phyloP scores from a whole-genome alignment of 2,329 filamentous ascomycete species.

The Colletotrichum abscissum region DNA sequence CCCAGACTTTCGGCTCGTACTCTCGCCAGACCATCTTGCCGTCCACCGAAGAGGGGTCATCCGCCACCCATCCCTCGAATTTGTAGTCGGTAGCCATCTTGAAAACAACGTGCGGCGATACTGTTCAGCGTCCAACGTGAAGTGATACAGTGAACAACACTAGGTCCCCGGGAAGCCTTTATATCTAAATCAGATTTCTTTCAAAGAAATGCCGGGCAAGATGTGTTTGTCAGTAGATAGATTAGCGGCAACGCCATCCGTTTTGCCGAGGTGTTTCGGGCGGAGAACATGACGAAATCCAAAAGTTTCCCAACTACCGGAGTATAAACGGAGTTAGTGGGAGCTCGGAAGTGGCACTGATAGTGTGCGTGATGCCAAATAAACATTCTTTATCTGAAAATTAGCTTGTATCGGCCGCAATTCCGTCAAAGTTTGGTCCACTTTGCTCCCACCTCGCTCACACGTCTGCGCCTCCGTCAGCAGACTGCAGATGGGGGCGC shows the following conservation, averaged over 20 bases:
- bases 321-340: not conserved
- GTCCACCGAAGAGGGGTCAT: constrained; percentile 50
- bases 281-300: not conserved
- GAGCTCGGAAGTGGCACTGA: not conserved
- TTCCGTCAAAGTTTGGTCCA: not conserved
- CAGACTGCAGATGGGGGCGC: not conserved
- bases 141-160: too few species aligned
- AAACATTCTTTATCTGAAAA: not conserved
- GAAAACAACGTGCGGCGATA: not conserved
- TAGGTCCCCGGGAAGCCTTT: not conserved
- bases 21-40: constrained; percentile 67
- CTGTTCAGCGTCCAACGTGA: too few species aligned
- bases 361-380: not conserved
- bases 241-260: not conserved
- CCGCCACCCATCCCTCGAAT: constrained; percentile 63
- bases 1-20: constrained; percentile 72
- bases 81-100: constrained; percentile 52
- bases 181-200: not conserved
- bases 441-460: not conserved
- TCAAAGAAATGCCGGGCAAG: not conserved
- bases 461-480: not conserved
- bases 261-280: not conserved
- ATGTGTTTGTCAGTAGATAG: not conserved
- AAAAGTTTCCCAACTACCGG: not conserved
- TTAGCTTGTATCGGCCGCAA: not conserved